Percentiles rank a stretch among this genome's conserved stretches.
phyloP scores from a whole-genome alignment of 1,284 basidiomycete species.

The Puccinia triticina region DNA sequence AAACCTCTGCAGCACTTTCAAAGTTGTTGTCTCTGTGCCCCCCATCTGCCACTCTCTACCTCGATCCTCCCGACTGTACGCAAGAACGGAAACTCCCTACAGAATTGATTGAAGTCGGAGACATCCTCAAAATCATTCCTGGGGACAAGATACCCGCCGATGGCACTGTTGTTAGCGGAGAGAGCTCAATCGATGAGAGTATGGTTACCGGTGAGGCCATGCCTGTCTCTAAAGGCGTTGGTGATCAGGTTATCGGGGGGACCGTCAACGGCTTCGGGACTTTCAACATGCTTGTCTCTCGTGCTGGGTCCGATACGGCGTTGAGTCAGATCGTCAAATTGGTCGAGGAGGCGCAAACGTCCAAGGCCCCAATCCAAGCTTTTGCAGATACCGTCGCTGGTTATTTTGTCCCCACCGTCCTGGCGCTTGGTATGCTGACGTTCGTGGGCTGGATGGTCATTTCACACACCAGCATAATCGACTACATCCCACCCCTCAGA shows the following conservation, averaged over 20 bases:
- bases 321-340: slow-evolving; percentile 93
- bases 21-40: slow-evolving; percentile 94
- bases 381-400: slow-evolving; percentile 95
- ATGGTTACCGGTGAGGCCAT: slow-evolving; percentile 97
- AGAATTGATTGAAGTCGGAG: slow-evolving; percentile 91
- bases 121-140: slow-evolving; percentile 89
- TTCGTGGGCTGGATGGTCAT: slow-evolving; percentile 84
- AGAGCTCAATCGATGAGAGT: slow-evolving; percentile 89
- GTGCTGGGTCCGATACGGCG: slow-evolving; percentile 93
- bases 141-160: slow-evolving; percentile 97
- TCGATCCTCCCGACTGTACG: slow-evolving; percentile 74
- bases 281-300: slow-evolving; percentile 91
- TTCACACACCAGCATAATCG: slow-evolving; percentile 67
- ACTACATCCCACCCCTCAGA: slow-evolving; percentile 70
- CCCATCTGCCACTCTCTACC: slow-evolving; percentile 92
- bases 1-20: slow-evolving; percentile 92
- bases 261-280: slow-evolving; percentile 95
- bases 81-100: slow-evolving; percentile 87
- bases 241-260: slow-evolving; percentile 87
- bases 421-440: slow-evolving; percentile 77
- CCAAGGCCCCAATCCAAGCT: slow-evolving; percentile 95
- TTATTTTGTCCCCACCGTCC: slow-evolving; percentile 89
- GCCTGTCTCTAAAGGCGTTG: slow-evolving; percentile 79
- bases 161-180: slow-evolving; percentile 81
- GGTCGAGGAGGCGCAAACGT: slow-evolving; percentile 96